These are phyloP conservation scores for Pseudocercospora vitis DNA, from an alignment of 2,329 filamentous ascomycete genomes.

Conservation along the genomic window DNA sequence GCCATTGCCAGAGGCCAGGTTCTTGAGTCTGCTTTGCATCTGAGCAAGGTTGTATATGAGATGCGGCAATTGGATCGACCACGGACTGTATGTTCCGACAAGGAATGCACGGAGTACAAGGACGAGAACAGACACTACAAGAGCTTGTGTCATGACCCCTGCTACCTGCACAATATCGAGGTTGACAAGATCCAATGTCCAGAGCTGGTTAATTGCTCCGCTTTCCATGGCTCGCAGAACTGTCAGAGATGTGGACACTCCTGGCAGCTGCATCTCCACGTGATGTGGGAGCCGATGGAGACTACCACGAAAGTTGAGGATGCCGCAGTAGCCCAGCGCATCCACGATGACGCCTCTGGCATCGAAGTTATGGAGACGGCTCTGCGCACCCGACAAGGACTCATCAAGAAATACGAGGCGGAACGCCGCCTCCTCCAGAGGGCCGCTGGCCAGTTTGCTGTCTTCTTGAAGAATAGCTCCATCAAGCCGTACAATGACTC, in stretches of 20 bases:
- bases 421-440: slow-evolving; percentile 40
- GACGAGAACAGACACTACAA: neutral
- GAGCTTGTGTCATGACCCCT: neutral
- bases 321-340: slow-evolving; percentile 40
- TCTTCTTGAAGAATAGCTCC: slow-evolving; percentile 43
- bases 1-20: neutral
- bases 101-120: neutral
- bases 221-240: neutral
- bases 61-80: neutral
- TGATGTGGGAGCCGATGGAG: neutral
- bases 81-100: neutral
- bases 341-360: slow-evolving; percentile 24
- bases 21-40: neutral
- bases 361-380: slow-evolving; percentile 34
- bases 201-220: neutral
- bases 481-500: slow-evolving; percentile 46
- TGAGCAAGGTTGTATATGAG: slow-evolving; percentile 1
- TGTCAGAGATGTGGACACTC: neutral
- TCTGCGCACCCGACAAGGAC: slow-evolving; percentile 28
- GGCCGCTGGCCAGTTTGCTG: slow-evolving; percentile 41
- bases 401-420: slow-evolving; percentile 34
- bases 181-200: slow-evolving; percentile 3
- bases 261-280: slow-evolving; percentile 1
- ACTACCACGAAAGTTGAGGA: slow-evolving; percentile 10
- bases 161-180: neutral